Evolutionary conservation across 106 monocot genomes (phyloP), one percentile per base, ranked within the genome.

Genomic region (Iris macrosiphon): DNA sequence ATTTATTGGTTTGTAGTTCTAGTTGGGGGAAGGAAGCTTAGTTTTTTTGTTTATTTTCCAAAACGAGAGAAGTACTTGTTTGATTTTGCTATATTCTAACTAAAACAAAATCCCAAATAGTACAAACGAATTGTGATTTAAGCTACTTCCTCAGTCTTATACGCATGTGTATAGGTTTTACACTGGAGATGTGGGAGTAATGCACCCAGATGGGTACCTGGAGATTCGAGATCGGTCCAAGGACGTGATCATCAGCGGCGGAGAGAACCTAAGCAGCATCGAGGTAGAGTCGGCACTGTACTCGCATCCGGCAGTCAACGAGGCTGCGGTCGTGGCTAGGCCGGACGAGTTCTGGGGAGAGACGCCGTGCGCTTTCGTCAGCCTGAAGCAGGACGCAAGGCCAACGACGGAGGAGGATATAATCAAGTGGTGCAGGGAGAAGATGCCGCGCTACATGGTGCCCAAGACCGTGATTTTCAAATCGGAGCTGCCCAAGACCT

Each of bases 401-500:
- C 26, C 53, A 4, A 20, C 57, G 20, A 25, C 58, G 52, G 81
- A 81, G 66, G 55, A 3, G 51, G 78, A 76, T 39, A 32, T 81
- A 14, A 57, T 78, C 11, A 65, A 17, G 42, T 67, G 75, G 62
- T 84, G 84, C 59, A 64, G 79, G 52, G 63, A 76, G 40, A 68
- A 51, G 55, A 43, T 89, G 67, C 68, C 89, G 27, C 60, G 48
- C 25, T 81, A 61, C 67, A 87, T 81, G 81, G 78, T 72, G 57
- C 87, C 87, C 4, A 81, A 72, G 71, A 74, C 71, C 45, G 81
- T 81, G 58, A 60, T 80, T 22, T 69, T 86, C 40, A 59, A 17
- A 49, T 55, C 66, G 29, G 77, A 84, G 53, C 23, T 84, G 43
- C 84, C 84, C 31, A 84, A 75, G 68, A 84, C 78, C 1, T 84